Evolutionary conservation across 169 alveolate species (phyloP).

Genomic region (Cryptosporidium bovis): DNA sequence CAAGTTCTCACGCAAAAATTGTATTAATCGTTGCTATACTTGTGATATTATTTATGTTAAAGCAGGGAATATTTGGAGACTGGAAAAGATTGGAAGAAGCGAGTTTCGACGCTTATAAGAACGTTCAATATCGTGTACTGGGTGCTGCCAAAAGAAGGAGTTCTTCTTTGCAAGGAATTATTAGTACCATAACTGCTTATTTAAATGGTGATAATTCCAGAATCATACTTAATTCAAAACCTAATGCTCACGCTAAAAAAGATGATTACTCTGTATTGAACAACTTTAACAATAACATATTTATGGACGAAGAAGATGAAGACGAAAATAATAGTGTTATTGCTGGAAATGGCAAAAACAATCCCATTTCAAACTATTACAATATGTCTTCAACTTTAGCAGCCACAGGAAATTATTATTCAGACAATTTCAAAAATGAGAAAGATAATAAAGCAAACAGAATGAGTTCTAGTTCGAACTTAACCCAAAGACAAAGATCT

Average conservation of each 20-base stretch:
- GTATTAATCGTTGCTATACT: slow-evolving; percentile 22
- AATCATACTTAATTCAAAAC: slow-evolving; percentile 20
- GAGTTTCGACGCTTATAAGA: slow-evolving; percentile 40
- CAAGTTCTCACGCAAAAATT: slow-evolving; percentile 69
- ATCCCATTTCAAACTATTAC: not conserved
- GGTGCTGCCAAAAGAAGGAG: slow-evolving; percentile 72
- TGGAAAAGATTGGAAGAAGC: slow-evolving; percentile 38
- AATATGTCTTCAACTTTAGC: slow-evolving; percentile 8
- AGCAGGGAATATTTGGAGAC: slow-evolving; percentile 70
- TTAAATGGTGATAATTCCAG: slow-evolving; percentile 34
- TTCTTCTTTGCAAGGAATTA: slow-evolving; percentile 59
- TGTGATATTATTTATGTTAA: slow-evolving; percentile 41
- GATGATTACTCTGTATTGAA: slow-evolving; percentile 30
- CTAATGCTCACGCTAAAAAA: slow-evolving; percentile 8
- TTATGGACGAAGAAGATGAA: slow-evolving; percentile 72
- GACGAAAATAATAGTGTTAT: not conserved
- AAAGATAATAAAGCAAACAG: slow-evolving; percentile 1
- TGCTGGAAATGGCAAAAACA: not conserved
- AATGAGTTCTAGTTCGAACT: slow-evolving; percentile 11
- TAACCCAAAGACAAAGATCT: slow-evolving; percentile 54
- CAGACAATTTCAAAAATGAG: no score
- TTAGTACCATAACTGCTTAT: slow-evolving; percentile 48
- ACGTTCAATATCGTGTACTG: slow-evolving; percentile 58
- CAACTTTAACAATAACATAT: slow-evolving; percentile 15
- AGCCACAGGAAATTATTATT: not conserved